These are phyloP conservation scores for Huntiella abstrusa DNA, from an alignment of 2,329 filamentous ascomycete genomes.

Conservation along the genomic window DNA sequence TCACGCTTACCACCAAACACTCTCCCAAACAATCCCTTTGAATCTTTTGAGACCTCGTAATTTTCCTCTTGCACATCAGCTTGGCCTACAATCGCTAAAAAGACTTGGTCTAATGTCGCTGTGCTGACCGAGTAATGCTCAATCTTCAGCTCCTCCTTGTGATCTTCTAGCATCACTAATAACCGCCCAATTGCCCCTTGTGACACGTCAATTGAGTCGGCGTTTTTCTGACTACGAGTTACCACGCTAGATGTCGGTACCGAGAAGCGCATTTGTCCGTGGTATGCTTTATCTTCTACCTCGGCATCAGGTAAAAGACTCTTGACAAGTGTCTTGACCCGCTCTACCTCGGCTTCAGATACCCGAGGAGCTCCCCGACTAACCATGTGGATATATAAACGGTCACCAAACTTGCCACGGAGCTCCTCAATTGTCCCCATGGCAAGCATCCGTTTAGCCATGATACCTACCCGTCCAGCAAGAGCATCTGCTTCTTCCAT, in stretches of 20 bases:
- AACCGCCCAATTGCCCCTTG: slow-evolving; percentile 45
- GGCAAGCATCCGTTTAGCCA: slow-evolving; percentile 71
- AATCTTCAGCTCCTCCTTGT: slow-evolving; percentile 48
- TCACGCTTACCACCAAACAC: not conserved
- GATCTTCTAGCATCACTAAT: slow-evolving; percentile 54
- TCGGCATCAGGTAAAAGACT: slow-evolving; percentile 41
- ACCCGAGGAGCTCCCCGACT: slow-evolving; percentile 58
- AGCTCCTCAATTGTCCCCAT: slow-evolving; percentile 58
- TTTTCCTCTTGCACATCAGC: slow-evolving; percentile 65
- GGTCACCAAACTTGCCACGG: slow-evolving; percentile 56
- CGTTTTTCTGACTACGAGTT: not conserved
- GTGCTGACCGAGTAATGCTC: slow-evolving; percentile 77
- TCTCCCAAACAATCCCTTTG: slow-evolving; percentile 3
- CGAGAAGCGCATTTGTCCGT: slow-evolving; percentile 75
- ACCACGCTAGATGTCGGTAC: slow-evolving; percentile 34
- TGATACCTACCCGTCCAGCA: slow-evolving; percentile 66
- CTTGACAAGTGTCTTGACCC: slow-evolving; percentile 47
- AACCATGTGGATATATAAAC: slow-evolving; percentile 66
- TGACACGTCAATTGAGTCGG: slow-evolving; percentile 13
- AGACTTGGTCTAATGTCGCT: slow-evolving; percentile 80
- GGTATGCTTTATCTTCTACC: slow-evolving; percentile 56
- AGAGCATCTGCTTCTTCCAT: slow-evolving; percentile 94
- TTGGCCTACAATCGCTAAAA: slow-evolving; percentile 63
- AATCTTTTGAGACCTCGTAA: slow-evolving; percentile 22
- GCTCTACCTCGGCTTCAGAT: slow-evolving; percentile 44